A percentile compares a stretch with the other conserved stretches of the same genome.
Conservation (phyloP, 768 basidiomycete species). For the Pluteus cervinus region DNA sequence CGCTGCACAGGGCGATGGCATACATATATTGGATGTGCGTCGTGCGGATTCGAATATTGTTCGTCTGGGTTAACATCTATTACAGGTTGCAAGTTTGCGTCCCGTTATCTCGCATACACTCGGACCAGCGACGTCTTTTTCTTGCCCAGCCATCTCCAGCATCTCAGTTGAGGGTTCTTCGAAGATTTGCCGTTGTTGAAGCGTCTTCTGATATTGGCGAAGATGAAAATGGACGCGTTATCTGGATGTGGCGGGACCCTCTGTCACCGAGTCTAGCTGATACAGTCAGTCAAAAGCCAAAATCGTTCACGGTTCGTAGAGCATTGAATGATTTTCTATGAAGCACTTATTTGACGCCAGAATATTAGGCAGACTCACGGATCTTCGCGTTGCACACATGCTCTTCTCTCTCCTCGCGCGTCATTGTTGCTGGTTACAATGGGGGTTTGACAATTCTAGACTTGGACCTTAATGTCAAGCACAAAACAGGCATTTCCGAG, state of each 20-base stretch:
- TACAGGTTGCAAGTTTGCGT: constrained; percentile 61
- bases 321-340: too few species aligned
- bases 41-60: constrained; percentile 3
- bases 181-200: constrained; percentile 49
- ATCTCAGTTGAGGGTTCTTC: constrained; percentile 24
- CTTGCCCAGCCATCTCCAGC: constrained; percentile 49
- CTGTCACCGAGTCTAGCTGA: constrained; percentile 29
- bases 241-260: constrained; percentile 60
- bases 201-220: constrained; percentile 37
- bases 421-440: constrained; percentile 23
- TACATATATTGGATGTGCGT: constrained; percentile 70
- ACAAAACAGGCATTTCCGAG: too few species aligned
- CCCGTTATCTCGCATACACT: constrained; percentile 65
- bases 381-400: too few species aligned
- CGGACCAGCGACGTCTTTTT: constrained; percentile 57
- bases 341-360: constrained; percentile 16
- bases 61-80: constrained; percentile 6
- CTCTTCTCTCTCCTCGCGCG: too few species aligned
- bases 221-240: constrained; percentile 37
- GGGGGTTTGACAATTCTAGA: constrained; percentile 26
- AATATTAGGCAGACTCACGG: constrained; percentile 14
- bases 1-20: constrained; percentile 66
- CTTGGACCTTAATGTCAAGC: too few species aligned
- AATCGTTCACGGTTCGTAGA: too few species aligned
- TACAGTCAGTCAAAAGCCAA: constrained; percentile 30